A percentile compares a stretch with the other conserved stretches of the same genome.
phyloP scores from a whole-genome alignment of 2,329 filamentous ascomycete species.

The Tolypocladium paradoxum region DNA sequence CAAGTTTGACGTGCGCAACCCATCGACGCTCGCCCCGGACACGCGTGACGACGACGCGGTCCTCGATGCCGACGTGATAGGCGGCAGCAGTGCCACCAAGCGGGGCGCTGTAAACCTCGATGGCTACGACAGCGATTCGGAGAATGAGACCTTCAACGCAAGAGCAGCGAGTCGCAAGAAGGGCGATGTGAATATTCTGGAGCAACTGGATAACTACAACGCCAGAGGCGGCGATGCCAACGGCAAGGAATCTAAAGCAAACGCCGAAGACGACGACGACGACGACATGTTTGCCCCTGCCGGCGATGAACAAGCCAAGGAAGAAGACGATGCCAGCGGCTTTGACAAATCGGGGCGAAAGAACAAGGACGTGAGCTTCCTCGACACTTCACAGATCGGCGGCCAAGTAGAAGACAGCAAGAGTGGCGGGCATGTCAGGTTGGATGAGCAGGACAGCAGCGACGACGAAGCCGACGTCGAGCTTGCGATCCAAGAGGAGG shows the following conservation, averaged over 20 bases:
- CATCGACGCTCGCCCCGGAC: slow-evolving; percentile 80
- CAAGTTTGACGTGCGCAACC: slow-evolving; percentile 90
- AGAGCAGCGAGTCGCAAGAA: slow-evolving; percentile 51
- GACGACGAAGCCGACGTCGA: slow-evolving; percentile 63
- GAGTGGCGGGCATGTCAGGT: slow-evolving; percentile 59
- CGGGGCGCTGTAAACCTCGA: slow-evolving; percentile 93
- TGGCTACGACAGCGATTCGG: slow-evolving; percentile 90
- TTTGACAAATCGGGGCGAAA: slow-evolving; percentile 40
- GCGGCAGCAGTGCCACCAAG: slow-evolving; percentile 66
- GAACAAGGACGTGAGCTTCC: slow-evolving; percentile 50
- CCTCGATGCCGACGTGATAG: slow-evolving; percentile 88
- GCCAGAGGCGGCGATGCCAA: slow-evolving; percentile 29
- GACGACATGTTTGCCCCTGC: slow-evolving; percentile 78
- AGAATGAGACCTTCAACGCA: slow-evolving; percentile 78
- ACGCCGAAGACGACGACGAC: slow-evolving; percentile 37
- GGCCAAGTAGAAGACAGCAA: slow-evolving; percentile 69
- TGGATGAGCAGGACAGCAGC: slow-evolving; percentile 45
- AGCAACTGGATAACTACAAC: slow-evolving; percentile 45
- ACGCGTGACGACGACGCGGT: slow-evolving; percentile 60
- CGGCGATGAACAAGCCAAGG: slow-evolving; percentile 43
- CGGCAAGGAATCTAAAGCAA: slow-evolving; percentile 16
- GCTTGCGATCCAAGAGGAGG: slow-evolving; percentile 59
- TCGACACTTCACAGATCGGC: slow-evolving; percentile 55
- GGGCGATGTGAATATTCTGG: slow-evolving; percentile 37
- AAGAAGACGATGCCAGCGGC: slow-evolving; percentile 20